A percentile compares a stretch with the other conserved stretches of the same genome.
Conservation (phyloP, 1,139 yeast species). For the Nakaseomyces bracarensis region DNA sequence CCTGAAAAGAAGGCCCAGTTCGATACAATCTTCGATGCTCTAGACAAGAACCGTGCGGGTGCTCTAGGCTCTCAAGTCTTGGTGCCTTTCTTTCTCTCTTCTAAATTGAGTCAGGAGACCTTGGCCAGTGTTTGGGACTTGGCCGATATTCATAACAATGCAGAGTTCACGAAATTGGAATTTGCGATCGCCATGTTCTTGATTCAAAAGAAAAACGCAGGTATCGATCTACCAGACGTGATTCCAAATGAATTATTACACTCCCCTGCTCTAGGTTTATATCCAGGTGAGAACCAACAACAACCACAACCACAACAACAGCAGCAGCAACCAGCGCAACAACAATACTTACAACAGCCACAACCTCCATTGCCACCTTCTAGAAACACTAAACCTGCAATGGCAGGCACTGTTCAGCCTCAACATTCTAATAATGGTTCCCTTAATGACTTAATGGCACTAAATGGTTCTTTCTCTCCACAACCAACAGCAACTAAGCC, state of each 20-base stretch:
- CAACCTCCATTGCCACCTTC: constrained; percentile 20
- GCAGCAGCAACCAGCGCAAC: constrained; percentile 18
- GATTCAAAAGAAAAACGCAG: constrained; percentile 75
- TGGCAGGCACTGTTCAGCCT: constrained; percentile 18
- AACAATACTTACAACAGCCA: constrained; percentile 10
- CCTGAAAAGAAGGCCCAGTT: constrained; percentile 68
- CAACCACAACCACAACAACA: constrained; percentile 17
- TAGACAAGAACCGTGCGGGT: constrained; percentile 62
- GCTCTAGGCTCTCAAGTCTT: constrained; percentile 68
- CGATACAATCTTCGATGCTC: constrained; percentile 65
- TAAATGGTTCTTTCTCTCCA: constrained; percentile 41
- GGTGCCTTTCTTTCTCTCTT: constrained; percentile 81
- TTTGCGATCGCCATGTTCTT: constrained; percentile 91
- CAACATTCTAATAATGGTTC: constrained; percentile 42
- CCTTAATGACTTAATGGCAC: constrained; percentile 57
- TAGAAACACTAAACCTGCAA: constrained; percentile 14
- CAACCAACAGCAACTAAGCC: constrained; percentile 30
- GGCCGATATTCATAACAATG: constrained; percentile 83
- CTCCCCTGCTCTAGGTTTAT: constrained; percentile 30
- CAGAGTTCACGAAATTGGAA: constrained; percentile 70
- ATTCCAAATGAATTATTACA: constrained; percentile 48
- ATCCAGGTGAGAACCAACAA: constrained; percentile 19
- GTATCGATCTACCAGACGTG: constrained; percentile 65
- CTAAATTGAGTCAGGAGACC: constrained; percentile 75
- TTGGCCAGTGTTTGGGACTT: constrained; percentile 92